phyloP scores from a whole-genome alignment of 164 flowering plant species.

The Chloranthus sessilifolius region DNA sequence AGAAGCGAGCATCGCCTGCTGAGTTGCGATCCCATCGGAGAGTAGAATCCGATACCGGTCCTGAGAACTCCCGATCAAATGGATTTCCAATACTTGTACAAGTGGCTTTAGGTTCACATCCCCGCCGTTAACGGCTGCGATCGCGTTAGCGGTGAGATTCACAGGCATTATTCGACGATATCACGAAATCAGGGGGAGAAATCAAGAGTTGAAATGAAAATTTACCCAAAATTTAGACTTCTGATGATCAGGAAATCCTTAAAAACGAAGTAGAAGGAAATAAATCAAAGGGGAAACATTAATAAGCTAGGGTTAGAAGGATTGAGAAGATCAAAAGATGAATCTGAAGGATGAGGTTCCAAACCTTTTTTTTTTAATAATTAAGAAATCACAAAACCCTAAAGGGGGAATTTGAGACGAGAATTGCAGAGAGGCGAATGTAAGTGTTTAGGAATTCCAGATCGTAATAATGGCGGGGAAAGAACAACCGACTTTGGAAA shows the following conservation, averaged over 20 bases:
- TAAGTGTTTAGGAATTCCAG: no score
- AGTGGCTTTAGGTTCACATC: slow-evolving; percentile 84
- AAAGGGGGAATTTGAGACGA: no score
- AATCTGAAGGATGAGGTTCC: not conserved
- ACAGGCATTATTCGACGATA: slow-evolving; percentile 77
- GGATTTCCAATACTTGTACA: slow-evolving; percentile 76
- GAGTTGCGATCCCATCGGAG: slow-evolving; percentile 62
- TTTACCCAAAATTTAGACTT: no score
- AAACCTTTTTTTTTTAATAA: no score
- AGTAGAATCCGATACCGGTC: slow-evolving; percentile 70
- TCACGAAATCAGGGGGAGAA: not conserved
- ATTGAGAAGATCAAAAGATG: not conserved
- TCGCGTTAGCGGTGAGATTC: slow-evolving; percentile 67
- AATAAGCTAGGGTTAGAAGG: not conserved
- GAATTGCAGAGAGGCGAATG: no score
- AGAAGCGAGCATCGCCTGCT: slow-evolving; percentile 87
- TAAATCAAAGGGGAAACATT: no score
- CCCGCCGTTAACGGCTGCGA: slow-evolving; percentile 61
- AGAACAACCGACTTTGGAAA: no score
- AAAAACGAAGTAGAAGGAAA: no score
- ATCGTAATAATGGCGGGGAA: no score
- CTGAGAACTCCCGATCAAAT: slow-evolving; percentile 44
- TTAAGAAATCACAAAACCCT: no score
- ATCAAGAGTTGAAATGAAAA: no score
- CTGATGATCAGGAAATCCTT: no score